Base-by-base conservation (phyloP, 257 asterid genomes). In the Anisodus acutangulus region DNA sequence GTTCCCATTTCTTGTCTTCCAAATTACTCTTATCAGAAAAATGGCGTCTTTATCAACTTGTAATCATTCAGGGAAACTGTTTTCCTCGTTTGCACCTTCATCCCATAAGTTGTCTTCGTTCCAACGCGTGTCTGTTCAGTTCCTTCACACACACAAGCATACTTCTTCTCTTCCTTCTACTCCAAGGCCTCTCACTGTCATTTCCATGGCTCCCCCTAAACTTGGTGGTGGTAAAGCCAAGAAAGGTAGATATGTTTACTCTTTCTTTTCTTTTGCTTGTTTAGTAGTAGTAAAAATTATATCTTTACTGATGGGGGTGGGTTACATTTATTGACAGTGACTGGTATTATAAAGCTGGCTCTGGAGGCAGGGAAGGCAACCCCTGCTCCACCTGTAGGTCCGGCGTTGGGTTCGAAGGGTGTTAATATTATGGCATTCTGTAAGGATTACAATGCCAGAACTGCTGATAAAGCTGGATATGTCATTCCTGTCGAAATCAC, bases 301-400 rank as follows among this genome's bases (percentile, higher is more conserved):
- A 43, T 43, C 41, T 37, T n/a, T 17, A 10, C 79, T 70, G 55
- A 70, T 70, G 35, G 45, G 5, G 45, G 6, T 3, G 45, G 76
- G 49, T 78, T 43, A n/a, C 16, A 53, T n/a, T 31, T 51, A 31
- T n/a, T 79, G 88, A 7, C 95, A 97, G 99, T 97, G 86, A 94
- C 94, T 80, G 99, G 94, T 79, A 43, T 97, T 72, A 97, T 97
- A 87, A 97, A 97, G 90, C 88, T 97, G 93, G 99, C 99, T 59
- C 90, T 97, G 84, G 98, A 97, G 90, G 99, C 99, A 3, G 99
- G 99, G 85, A 97, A 97, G 91, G 98, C 99, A 51, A 95, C 99
- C 0, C 99, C 99, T 15, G 98, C 98, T 59, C 99, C 98, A 31
- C 99, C 99, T 2, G 98, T 97, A 69, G 99, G 98, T 5, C 98